Evolutionary conservation across 164 flowering plant genomes (phyloP), one percentile per base, ranked within the genome.

Genomic region (Stephania yunnanensis): DNA sequence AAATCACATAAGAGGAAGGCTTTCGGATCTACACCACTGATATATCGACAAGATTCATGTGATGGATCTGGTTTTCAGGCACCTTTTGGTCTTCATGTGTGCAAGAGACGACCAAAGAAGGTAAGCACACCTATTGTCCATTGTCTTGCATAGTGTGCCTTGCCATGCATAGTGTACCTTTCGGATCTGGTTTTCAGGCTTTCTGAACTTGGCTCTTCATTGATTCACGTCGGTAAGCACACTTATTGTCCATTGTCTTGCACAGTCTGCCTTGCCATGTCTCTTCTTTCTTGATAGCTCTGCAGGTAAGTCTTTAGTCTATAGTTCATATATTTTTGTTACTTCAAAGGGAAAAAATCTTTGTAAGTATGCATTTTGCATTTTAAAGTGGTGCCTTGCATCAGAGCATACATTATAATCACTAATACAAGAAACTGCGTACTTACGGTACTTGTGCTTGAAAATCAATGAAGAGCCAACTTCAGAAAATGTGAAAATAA

Each of bases 51-150:
- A 44, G 84, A 84, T 68, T 77, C 80, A 64, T 68, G 80, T 75
- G 77, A 71, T 42, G 82, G 76, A 78, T 82, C 87, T 74, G 78
- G 83, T 69, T 84, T 85, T 79, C 91, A 85, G 76, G 92, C 84
- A 30, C 88, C 94, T 52, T 86, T 81, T 83, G 87, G 80, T 72
- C 79, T 74, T 73, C 82, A 81, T 44, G 75, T 77, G 4, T 74
- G 75, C 53, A 82, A 83, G 75, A 87, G 87, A 68, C 79, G 76
- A 20, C 82, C 81, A 30, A 84, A 85, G 82, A 83, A 76, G 69
- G 70, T 87, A 82, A 65, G 81, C 29, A 71, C 73, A 53, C 19
- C 64, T 46, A 17, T 19, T 53, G 42, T 66, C 42, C 31, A 66
- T 22, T 20, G 36, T 12, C 68, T 22, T 66, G 31, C 64, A 58